A percentile compares a stretch with the other conserved stretches of the same genome.
Conservation (phyloP, 2,329 filamentous ascomycete species). For the Colletotrichum cuscutae region DNA sequence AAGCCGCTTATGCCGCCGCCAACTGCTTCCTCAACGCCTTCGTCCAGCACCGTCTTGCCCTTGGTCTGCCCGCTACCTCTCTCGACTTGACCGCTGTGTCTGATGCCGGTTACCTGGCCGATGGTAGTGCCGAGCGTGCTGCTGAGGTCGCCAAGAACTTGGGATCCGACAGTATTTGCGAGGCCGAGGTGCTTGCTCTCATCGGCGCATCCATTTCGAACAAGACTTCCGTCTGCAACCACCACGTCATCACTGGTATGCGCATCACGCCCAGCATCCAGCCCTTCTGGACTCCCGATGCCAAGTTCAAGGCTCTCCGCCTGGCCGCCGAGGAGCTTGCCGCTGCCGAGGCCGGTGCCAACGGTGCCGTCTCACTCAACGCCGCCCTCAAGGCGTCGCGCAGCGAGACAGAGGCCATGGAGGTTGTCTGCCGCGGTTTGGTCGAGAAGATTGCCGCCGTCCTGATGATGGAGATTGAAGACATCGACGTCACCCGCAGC, state of each 20-base stretch:
- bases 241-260: constrained; percentile 65
- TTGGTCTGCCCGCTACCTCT: constrained; percentile 55
- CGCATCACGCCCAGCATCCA: constrained; percentile 56
- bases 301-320: constrained; percentile 63
- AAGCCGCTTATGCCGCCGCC: constrained; percentile 63
- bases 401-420: constrained; percentile 55
- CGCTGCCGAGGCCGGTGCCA: constrained; percentile 45
- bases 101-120: constrained; percentile 61
- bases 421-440: constrained; percentile 55
- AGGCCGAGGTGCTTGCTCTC: constrained; percentile 65
- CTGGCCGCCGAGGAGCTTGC: constrained; percentile 51
- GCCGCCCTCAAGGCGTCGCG: constrained; percentile 54
- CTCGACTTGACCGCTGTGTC: constrained; percentile 65
- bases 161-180: constrained; percentile 59
- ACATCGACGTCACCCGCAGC: constrained; percentile 55
- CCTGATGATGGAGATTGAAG: constrained; percentile 59
- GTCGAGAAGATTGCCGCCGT: constrained; percentile 59
- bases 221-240: constrained; percentile 52
- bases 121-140: constrained; percentile 53
- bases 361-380: constrained; percentile 50
- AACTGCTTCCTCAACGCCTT: constrained; percentile 59
- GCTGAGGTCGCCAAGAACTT: constrained; percentile 61
- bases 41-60: constrained; percentile 50
- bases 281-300: constrained; percentile 65
- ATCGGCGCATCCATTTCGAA: constrained; percentile 62